Conservation (phyloP, 176 grass and related monocot genomes). For the Luzula sylvatica region DNA sequence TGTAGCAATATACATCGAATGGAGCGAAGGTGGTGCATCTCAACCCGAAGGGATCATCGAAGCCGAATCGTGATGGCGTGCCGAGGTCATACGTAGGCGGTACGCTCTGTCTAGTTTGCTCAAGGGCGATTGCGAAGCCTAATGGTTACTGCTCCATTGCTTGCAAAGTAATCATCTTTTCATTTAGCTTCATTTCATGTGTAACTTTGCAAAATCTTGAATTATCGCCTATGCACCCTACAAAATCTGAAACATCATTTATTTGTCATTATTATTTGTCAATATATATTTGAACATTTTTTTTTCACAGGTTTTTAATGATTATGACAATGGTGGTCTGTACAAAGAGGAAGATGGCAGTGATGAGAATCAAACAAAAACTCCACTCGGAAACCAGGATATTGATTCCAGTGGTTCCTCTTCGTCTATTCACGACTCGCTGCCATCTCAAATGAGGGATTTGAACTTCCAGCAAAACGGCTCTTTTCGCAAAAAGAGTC, state of each 20-base stretch:
- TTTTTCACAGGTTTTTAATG: no score
- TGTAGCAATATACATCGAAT: conserved; percentile 4
- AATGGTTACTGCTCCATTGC: conserved; percentile 10
- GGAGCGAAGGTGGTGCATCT: conserved; percentile 7
- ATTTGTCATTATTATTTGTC: no score
- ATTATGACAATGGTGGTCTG: no score
- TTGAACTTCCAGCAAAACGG: neutral
- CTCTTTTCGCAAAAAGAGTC: conserved; percentile 6
- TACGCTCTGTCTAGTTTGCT: conserved; percentile 3
- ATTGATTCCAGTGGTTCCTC: no score
- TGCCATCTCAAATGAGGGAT: neutral
- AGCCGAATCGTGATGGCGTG: neutral
- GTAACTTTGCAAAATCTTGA: no score
- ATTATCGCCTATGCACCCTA: no score
- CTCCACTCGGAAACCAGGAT: no score
- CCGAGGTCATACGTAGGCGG: neutral
- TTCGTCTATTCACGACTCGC: neutral
- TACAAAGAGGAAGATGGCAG: no score
- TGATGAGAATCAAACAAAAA: no score
- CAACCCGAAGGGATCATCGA: conserved; percentile 7
- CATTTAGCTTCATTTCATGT: neutral
- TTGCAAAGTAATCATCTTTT: conserved; percentile 11
- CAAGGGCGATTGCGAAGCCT: neutral
- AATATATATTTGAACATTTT: no score
- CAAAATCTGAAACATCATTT: no score